Evolutionary conservation across 176 grass and related monocot species (phyloP), one percentile per base, ranked within the genome.

Genomic region (Zoysia pacifica): DNA sequence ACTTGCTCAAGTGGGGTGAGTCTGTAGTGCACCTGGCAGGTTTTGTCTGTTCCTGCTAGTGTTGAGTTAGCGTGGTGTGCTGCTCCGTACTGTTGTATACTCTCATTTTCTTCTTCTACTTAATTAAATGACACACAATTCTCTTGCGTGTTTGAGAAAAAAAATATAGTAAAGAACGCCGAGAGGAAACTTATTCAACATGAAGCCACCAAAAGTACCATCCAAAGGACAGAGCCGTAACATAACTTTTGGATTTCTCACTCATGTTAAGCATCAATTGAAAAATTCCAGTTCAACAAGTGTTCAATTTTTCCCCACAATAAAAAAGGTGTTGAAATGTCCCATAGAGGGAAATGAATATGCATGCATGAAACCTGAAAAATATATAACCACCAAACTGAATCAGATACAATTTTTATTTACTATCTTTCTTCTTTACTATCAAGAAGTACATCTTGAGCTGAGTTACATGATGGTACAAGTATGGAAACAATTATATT

Each of bases 401-500:
- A 65, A 86, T 52, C 19, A 82, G 73, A 67, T 12, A 66, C 43
- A 73, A 76, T 19, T 77, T 48, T 48, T 85, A 71, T 85, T 76
- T 56, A 85, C 49, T 77, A 55, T 76, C 36, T 37, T 43, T 69
- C 52, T 82, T 79, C 65, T 73, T 10, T 74, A 79, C 61, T 65
- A 78, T 11, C 60, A 83, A 85, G 72, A 83, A 85, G 56, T 72
- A 81, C 77, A 84, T 37, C 11, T 72, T 81, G 15, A 38, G 51
- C 39, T 36, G 49, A 70, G 36, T 86, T 81, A 81, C 67, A 89
- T 53, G 52, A 73, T 49, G 67, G 86, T 82, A 86, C 82, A 78
- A 62, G 59, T 11, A 36, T 19, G 20, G 9, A 62, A 45, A 7
- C 19, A 81, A 75, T 70, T 85, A 82, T 61, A 81, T 66, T 73